Evolutionary conservation across 306 rosid species (phyloP).

Genomic region (Fragaria vesca): DNA sequence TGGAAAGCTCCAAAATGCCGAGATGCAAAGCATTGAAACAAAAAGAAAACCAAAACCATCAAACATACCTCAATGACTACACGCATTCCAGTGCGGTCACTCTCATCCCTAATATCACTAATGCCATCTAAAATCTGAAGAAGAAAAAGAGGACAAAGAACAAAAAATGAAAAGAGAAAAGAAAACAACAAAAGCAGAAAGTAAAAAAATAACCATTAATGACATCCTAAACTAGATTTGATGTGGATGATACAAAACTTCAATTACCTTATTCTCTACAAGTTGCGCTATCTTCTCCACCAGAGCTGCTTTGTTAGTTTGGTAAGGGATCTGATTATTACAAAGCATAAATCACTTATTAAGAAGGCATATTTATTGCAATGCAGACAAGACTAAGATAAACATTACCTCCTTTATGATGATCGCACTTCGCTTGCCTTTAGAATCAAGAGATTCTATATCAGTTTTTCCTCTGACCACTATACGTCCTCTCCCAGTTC

Average conservation of each 20-base stretch:
- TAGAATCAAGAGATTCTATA: conserved; percentile 81
- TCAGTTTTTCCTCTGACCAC: conserved; percentile 92
- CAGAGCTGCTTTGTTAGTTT: conserved; percentile 81
- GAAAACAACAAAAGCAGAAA: conserved; percentile 1
- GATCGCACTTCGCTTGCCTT: conserved; percentile 69
- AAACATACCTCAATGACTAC: conserved; percentile 77
- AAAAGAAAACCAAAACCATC: neutral
- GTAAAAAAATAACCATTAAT: neutral
- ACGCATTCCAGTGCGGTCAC: conserved; percentile 98
- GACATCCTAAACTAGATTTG: neutral
- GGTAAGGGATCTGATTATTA: conserved; percentile 83
- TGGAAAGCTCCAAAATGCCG: conserved; percentile 6
- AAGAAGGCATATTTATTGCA: conserved; percentile 17
- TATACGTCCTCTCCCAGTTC: conserved; percentile 85
- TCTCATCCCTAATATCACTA: conserved; percentile 93
- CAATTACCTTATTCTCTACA: conserved; percentile 80
- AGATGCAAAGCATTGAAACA: neutral
- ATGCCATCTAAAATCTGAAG: conserved; percentile 81
- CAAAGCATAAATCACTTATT: conserved; percentile 14
- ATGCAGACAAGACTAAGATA: conserved; percentile 21
- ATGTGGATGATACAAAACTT: neutral
- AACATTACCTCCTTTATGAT: conserved; percentile 74
- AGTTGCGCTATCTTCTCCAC: conserved; percentile 97
- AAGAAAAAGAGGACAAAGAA: neutral
- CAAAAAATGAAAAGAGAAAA: conserved; percentile 3